These are phyloP conservation scores for Kwoniella shivajii DNA, from an alignment of 1,284 basidiomycete species.

Conservation along the genomic window DNA sequence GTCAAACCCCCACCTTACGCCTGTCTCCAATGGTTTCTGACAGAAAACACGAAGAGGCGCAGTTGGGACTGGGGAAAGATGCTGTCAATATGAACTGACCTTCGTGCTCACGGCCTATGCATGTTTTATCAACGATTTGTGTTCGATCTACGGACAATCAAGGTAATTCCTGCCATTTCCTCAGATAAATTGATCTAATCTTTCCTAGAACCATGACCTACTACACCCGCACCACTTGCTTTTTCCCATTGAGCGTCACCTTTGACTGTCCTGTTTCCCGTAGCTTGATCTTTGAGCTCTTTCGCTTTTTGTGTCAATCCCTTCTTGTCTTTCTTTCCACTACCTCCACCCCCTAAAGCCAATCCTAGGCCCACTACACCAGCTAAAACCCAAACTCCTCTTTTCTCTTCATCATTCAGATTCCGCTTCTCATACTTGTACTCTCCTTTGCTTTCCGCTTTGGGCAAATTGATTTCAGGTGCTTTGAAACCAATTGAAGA, in stretches of 20 bases:
- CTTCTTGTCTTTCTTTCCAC: constrained; percentile 24
- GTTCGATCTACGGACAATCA: too few relatives aligned
- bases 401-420: constrained; percentile 60
- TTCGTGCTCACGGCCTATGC: too few relatives aligned
- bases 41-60: too few relatives aligned
- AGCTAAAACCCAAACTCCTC: constrained; percentile 61
- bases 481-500: constrained; percentile 18
- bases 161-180: too few relatives aligned
- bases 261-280: constrained; percentile 16
- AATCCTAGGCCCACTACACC: constrained; percentile 62
- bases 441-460: constrained; percentile 22
- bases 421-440: constrained; percentile 55
- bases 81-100: too few relatives aligned
- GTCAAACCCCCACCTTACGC: too few relatives aligned
- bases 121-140: too few relatives aligned
- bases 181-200: too few relatives aligned
- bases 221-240: constrained; percentile 42
- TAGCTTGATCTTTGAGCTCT: background rate
- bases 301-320: constrained; percentile 6
- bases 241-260: constrained; percentile 40
- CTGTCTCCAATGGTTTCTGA: too few relatives aligned
- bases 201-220: constrained; percentile 43
- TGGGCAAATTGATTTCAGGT: constrained; percentile 21
- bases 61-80: too few relatives aligned
- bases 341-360: constrained; percentile 56